Evolutionary conservation across 2,329 filamentous ascomycete species (phyloP).

Genomic region (Drechslerella dactyloides): DNA sequence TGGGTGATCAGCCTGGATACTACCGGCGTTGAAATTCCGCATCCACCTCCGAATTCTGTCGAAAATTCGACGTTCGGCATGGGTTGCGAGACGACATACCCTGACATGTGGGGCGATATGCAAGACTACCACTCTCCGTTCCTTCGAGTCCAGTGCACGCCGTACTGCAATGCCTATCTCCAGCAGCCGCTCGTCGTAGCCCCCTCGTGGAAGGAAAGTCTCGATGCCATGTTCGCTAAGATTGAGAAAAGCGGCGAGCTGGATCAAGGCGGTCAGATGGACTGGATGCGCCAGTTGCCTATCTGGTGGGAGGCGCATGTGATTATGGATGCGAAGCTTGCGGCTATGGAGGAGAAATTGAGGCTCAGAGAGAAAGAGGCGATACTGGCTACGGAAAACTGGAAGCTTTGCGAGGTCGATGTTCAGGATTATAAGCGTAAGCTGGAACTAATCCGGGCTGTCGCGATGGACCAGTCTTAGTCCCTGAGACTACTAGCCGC

Average conservation of each 20-base stretch:
- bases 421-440: too few species aligned
- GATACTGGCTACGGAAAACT: too few species aligned
- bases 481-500: too few species aligned
- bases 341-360: too few species aligned
- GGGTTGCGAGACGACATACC: not conserved
- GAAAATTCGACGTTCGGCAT: constrained; percentile 26
- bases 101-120: not conserved
- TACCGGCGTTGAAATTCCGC: constrained; percentile 9
- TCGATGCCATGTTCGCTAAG: not conserved
- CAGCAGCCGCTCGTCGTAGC: not conserved
- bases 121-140: not conserved
- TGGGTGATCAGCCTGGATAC: constrained; percentile 18
- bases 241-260: not conserved
- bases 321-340: not conserved
- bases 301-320: not conserved
- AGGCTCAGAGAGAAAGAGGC: too few species aligned
- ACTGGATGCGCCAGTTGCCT: not conserved
- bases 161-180: not conserved
- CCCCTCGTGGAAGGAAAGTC: not conserved
- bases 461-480: too few species aligned
- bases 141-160: not conserved
- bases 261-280: not conserved
- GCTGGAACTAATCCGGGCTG: too few species aligned
- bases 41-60: not conserved
- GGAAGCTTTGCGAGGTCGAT: too few species aligned